A percentile compares a stretch with the other conserved stretches of the same genome.
Evolutionary conservation across 2,329 filamentous ascomycete genomes (phyloP).

Genomic region (Zasmidium angulare): DNA sequence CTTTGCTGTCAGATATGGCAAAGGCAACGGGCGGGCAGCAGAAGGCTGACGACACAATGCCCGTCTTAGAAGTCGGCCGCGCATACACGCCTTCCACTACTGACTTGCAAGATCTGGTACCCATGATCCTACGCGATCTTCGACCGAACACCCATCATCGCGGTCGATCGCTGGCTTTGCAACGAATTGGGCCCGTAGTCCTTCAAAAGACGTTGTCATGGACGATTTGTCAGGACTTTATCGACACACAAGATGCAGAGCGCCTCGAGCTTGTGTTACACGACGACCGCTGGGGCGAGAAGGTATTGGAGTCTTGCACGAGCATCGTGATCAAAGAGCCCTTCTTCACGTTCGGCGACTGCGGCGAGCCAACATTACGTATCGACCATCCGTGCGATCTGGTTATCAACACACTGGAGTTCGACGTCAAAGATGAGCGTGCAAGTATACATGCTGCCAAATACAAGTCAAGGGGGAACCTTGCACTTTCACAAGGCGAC

Average conservation of each 20-base stretch:
- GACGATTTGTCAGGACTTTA: constrained; percentile 12
- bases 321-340: constrained; percentile 32
- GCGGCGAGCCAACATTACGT: constrained; percentile 27
- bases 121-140: constrained; percentile 22
- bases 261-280: constrained; percentile 18
- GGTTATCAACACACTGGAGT: constrained; percentile 1
- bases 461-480: constrained; percentile 32
- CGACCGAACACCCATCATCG: constrained; percentile 24
- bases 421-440: not conserved
- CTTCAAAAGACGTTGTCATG: constrained; percentile 12
- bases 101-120: constrained; percentile 14
- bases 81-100: constrained; percentile 23
- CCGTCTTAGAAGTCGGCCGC: constrained; percentile 9
- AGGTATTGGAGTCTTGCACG: constrained; percentile 13
- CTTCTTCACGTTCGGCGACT: constrained; percentile 30
- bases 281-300: not conserved
- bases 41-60: constrained; percentile 3
- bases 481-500: constrained; percentile 26
- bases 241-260: constrained; percentile 41
- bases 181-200: constrained; percentile 24
- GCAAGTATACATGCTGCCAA: constrained; percentile 13
- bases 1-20: constrained; percentile 17
- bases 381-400: constrained; percentile 33
- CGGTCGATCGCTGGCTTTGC: constrained; percentile 21
- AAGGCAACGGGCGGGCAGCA: constrained; percentile 5